These are phyloP conservation scores for Aphanomyces stellatus DNA, from an alignment of 352 stramenopile genomes.

Conservation along the genomic window DNA sequence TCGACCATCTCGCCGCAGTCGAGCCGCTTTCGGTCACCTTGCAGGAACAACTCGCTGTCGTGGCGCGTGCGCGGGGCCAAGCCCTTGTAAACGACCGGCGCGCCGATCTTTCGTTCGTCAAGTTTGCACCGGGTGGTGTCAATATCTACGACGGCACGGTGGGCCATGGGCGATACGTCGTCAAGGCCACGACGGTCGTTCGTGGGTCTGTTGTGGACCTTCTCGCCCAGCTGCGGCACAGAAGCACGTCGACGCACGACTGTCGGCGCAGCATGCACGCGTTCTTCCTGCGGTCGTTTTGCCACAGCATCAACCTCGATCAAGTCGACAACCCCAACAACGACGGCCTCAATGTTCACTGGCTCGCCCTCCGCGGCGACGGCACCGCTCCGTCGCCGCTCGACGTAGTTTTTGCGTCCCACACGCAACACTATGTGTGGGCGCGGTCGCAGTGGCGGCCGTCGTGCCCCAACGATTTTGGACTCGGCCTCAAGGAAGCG, in stretches of 20 bases:
- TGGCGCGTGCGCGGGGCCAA: background rate
- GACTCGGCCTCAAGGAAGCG: background rate
- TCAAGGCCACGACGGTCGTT: constrained; percentile 2
- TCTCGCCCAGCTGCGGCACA: background rate
- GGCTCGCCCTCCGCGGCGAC: constrained; percentile 9
- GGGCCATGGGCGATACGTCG: background rate
- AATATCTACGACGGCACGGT: constrained; percentile 1
- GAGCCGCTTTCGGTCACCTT: background rate
- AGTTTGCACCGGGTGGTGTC: background rate
- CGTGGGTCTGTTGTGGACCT: background rate
- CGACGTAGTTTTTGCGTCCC: constrained; percentile 15
- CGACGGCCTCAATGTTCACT: background rate
- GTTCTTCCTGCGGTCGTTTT: constrained; percentile 1
- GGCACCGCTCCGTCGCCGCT: background rate
- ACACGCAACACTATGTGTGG: background rate
- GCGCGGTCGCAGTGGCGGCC: background rate
- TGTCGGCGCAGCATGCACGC: constrained; percentile 3
- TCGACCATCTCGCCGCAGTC: background rate
- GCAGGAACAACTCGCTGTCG: background rate
- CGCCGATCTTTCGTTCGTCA: background rate
- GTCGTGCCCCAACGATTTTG: background rate
- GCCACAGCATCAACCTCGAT: constrained; percentile 7
- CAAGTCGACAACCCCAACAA: background rate
- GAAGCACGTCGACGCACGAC: background rate
- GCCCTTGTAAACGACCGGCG: background rate